Base-by-base conservation (phyloP, 2,329 filamentous ascomycete species). In the Lachnellula occidentalis region DNA sequence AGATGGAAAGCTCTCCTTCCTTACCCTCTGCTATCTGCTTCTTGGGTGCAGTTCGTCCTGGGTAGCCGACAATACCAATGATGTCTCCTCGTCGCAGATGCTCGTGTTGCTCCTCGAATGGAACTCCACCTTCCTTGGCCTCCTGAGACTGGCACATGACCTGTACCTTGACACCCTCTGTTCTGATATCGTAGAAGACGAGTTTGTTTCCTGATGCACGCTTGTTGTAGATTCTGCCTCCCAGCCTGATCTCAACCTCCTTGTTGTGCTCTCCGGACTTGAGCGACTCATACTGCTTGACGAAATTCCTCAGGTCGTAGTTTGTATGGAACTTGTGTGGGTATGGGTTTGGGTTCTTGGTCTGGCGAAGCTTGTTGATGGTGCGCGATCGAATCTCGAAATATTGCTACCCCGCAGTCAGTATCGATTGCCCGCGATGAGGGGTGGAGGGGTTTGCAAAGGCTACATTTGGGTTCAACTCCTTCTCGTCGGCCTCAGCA, bases 1-100 rank as follows among this genome's bases (percentile, higher is more conserved):
- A 95, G 71, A 99, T 90, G 42, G 90, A 95, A 50, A 99, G 81
- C 74, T 99, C 92, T 61, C 94, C 94, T 64, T 92, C 88, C 67
- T 87, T 83, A 61, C 90, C 82, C 71, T 79, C 78, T 67, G 77
- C 81, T 67, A 88, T 88, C 79, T 91, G 90, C 74, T 85, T 94
- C 83, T 94, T 94, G 65, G 94, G 94, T 61, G 86, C 86, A 42
- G 92, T 97, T 55, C 92, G 78, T 57, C 90, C 90, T 7, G 91
- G 87, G 72, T 84, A 94, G 51, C 91, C 91, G 58, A 90, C 79
- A 61, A 95, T 82, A 57, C 92, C 94, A 65, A 99, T 88, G 62
- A 96, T 89, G 71, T 99, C 95, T 70, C 94, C 95, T 71, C 92
- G 81, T 63, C 92, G 85, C 57, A 99, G 81, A 71, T 88, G 80